A percentile compares a stretch with the other conserved stretches of the same genome.
Evolutionary conservation across 352 stramenopile species (phyloP).

Genomic region (Pythium periplocum): DNA sequence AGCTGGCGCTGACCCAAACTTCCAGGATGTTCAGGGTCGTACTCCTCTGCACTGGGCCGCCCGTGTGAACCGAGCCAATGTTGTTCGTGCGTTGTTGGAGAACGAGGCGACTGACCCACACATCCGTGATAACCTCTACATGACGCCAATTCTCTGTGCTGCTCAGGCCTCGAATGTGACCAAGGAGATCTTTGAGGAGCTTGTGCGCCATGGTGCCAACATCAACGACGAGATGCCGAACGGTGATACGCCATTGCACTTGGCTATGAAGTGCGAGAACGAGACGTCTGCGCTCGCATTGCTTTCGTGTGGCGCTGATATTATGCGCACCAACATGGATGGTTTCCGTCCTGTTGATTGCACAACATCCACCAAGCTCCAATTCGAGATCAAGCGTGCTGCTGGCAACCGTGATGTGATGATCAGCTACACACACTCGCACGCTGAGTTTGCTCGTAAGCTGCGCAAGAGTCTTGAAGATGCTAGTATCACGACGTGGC

Average conservation of each 20-base stretch:
- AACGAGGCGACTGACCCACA: slow-evolving; percentile 41
- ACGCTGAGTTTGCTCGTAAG: slow-evolving; percentile 66
- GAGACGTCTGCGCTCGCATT: slow-evolving; percentile 56
- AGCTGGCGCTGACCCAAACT: slow-evolving; percentile 58
- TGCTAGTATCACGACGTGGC: slow-evolving; percentile 71
- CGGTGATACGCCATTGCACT: slow-evolving; percentile 67
- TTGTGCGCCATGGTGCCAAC: slow-evolving; percentile 46
- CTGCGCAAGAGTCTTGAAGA: slow-evolving; percentile 64
- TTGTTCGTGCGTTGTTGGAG: slow-evolving; percentile 44
- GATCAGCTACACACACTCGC: slow-evolving; percentile 86
- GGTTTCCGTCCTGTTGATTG: slow-evolving; percentile 69
- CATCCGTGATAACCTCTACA: slow-evolving; percentile 45
- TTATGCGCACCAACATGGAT: slow-evolving; percentile 63
- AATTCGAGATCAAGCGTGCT: slow-evolving; percentile 79
- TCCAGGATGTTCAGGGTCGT: slow-evolving; percentile 53
- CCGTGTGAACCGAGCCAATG: slow-evolving; percentile 39
- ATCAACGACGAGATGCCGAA: slow-evolving; percentile 64
- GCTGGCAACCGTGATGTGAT: slow-evolving; percentile 80
- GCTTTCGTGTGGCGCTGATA: slow-evolving; percentile 43
- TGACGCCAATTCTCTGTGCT: slow-evolving; percentile 64
- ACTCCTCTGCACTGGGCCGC: slow-evolving; percentile 70
- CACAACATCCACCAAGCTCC: slow-evolving; percentile 75
- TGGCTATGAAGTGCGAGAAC: slow-evolving; percentile 69
- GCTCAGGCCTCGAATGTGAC: slow-evolving; percentile 46
- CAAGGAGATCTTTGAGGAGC: slow-evolving; percentile 42